A percentile compares a stretch with the other conserved stretches of the same genome.
Conservation (phyloP, 2,329 filamentous ascomycete genomes). For the Ceratocystis colombiana region DNA sequence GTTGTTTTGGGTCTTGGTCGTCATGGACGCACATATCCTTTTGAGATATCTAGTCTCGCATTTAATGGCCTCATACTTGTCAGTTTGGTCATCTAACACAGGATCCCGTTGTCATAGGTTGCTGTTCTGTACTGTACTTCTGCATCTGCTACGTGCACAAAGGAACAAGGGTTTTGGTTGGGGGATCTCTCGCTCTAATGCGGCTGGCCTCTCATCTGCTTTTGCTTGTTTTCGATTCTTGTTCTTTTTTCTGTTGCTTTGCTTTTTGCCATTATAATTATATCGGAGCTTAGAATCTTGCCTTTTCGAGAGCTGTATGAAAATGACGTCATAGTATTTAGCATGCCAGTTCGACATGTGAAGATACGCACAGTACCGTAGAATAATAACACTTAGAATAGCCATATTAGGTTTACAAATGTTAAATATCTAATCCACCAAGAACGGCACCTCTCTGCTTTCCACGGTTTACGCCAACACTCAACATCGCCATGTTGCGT, state of each 20-base stretch:
- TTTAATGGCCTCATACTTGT: background rate
- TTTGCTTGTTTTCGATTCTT: background rate
- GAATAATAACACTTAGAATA: background rate
- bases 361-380: background rate
- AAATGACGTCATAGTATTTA: background rate
- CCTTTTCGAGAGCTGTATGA: background rate
- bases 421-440: background rate
- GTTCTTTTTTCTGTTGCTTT: background rate
- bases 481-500: background rate
- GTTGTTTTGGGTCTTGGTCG: background rate
- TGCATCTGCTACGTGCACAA: background rate
- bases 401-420: background rate
- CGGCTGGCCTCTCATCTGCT: too few species aligned
- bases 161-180: background rate
- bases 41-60: slow-evolving; percentile 8
- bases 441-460: background rate
- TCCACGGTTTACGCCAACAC: background rate
- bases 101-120: background rate
- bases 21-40: slow-evolving; percentile 10
- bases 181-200: background rate
- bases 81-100: slow-evolving; percentile 6
- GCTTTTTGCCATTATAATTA: background rate
- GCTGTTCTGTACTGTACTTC: background rate
- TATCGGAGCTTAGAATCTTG: background rate
- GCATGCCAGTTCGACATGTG: background rate